Evolutionary conservation across 139 green algal species (phyloP).

Genomic region (Coelastrella sp.): DNA sequence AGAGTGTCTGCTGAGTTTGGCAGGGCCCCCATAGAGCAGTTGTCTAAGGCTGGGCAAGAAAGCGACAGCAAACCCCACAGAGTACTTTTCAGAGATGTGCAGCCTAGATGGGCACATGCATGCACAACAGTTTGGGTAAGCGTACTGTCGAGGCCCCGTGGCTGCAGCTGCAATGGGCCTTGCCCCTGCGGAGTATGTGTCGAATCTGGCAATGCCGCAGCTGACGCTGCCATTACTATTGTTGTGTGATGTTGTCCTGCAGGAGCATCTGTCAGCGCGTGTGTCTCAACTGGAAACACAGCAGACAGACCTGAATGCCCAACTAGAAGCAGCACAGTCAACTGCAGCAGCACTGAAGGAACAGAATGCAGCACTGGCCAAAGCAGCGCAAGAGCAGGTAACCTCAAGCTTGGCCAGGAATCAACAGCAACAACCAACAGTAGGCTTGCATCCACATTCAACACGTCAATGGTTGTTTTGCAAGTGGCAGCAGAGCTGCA

Average conservation of each 20-base stretch:
- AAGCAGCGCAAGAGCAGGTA: conserved; percentile 9
- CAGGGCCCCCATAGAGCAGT: too few relatives aligned
- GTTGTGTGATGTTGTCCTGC: background rate
- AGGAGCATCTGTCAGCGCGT: conserved; percentile 22
- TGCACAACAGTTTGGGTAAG: too few relatives aligned
- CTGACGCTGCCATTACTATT: background rate
- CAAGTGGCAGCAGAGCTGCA: background rate
- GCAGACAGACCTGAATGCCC: background rate
- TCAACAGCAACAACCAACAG: background rate
- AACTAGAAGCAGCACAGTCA: conserved; percentile 12
- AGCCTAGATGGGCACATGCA: too few relatives aligned
- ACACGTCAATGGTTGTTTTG: background rate
- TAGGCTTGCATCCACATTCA: too few relatives aligned
- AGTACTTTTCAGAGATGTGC: too few relatives aligned
- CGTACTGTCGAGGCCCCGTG: too few relatives aligned
- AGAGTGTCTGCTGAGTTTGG: too few relatives aligned
- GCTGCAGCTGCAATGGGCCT: too few relatives aligned
- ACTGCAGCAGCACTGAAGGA: background rate
- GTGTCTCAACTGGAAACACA: background rate
- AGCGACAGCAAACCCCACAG: too few relatives aligned
- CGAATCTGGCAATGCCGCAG: background rate
- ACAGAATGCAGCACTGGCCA: background rate
- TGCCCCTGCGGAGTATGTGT: too few relatives aligned
- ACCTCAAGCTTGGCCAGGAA: background rate
- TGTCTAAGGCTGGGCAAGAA: too few relatives aligned